Conservation (phyloP, 1,139 yeast species). For the Lodderomyces pseudojiufengensis region DNA sequence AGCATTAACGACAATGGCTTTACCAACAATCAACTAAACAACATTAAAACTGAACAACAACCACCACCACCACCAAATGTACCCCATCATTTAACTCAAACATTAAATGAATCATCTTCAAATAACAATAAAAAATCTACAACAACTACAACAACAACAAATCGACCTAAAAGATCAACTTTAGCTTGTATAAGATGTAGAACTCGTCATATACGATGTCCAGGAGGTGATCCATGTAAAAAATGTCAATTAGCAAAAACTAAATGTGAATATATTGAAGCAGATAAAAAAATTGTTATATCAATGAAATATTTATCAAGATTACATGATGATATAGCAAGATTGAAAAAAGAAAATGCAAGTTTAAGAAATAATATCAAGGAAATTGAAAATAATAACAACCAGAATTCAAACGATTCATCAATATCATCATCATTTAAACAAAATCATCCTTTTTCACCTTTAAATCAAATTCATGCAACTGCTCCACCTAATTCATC, state of each 20-base stretch:
- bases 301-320: slow-evolving; percentile 69
- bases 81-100: too few species aligned
- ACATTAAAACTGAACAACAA: too few species aligned
- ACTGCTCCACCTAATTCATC: not conserved
- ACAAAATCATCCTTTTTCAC: slow-evolving; percentile 1
- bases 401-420: not conserved
- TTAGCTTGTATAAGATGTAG: slow-evolving; percentile 68
- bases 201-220: slow-evolving; percentile 73
- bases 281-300: slow-evolving; percentile 73
- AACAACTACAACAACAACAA: too few species aligned
- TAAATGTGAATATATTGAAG: slow-evolving; percentile 72
- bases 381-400: slow-evolving; percentile 22
- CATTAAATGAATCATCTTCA: too few species aligned
- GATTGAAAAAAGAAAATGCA: slow-evolving; percentile 52
- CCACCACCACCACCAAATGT: too few species aligned
- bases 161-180: slow-evolving; percentile 29
- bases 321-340: slow-evolving; percentile 63
- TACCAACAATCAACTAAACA: too few species aligned
- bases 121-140: too few species aligned
- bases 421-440: not conserved
- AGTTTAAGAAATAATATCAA: slow-evolving; percentile 46
- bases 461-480: slow-evolving; percentile 6
- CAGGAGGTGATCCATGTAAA: slow-evolving; percentile 75
- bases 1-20: too few species aligned
- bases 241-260: slow-evolving; percentile 59